phyloP scores from a whole-genome alignment of 306 rosid genomes.

The Rosa chinensis region DNA sequence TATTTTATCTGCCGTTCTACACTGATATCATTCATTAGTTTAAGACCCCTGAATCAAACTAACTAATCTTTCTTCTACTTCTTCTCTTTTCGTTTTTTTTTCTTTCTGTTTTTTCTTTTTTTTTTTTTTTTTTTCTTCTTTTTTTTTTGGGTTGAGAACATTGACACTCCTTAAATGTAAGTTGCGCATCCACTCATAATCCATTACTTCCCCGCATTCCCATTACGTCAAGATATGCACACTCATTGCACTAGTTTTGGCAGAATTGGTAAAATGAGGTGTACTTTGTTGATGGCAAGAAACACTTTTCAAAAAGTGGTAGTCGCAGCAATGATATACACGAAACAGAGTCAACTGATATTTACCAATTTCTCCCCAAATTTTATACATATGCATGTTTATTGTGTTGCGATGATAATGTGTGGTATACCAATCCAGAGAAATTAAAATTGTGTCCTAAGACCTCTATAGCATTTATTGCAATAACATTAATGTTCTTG shows the following conservation, averaged over 20 bases:
- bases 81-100: too few species aligned
- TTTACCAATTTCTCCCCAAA: neutral
- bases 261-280: neutral
- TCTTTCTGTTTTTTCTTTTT: too few species aligned
- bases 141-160: neutral
- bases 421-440: neutral
- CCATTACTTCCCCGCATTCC: neutral
- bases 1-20: neutral
- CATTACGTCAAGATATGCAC: neutral
- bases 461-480: neutral
- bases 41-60: neutral
- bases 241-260: neutral
- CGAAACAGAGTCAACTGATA: neutral
- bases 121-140: too few species aligned
- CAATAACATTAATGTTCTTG: neutral
- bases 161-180: neutral
- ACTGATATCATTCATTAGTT: neutral
- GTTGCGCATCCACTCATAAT: neutral
- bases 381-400: neutral
- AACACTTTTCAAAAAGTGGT: neutral
- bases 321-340: neutral
- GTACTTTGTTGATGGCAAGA: neutral
- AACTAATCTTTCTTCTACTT: neutral
- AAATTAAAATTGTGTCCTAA: neutral
- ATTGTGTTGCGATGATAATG: neutral